phyloP scores from a whole-genome alignment of 208 protist species.

The Trypanosomatidae sp. region DNA sequence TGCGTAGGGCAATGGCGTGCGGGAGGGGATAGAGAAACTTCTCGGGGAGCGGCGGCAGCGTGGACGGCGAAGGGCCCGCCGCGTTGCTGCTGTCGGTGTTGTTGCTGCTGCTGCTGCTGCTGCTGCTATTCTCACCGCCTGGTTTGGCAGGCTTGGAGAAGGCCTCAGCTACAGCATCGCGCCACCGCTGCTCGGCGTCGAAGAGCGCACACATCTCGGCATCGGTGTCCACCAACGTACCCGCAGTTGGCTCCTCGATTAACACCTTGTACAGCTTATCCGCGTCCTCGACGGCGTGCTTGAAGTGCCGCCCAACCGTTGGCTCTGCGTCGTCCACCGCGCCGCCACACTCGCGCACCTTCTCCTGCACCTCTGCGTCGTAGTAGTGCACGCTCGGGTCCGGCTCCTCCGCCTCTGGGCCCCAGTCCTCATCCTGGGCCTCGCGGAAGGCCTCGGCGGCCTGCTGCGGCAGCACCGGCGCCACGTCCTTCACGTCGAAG shows the following conservation, averaged over 20 bases:
- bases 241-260: conserved; percentile 17
- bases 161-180: too few relatives aligned
- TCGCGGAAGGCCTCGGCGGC: conserved; percentile 26
- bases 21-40: conserved; percentile 34
- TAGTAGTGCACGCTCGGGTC: conserved; percentile 48
- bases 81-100: too few relatives aligned
- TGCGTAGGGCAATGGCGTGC: conserved; percentile 35
- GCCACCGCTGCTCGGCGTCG: conserved; percentile 37
- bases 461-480: conserved; percentile 16
- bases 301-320: too few relatives aligned
- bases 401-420: conserved; percentile 30
- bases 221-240: conserved; percentile 45
- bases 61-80: too few relatives aligned
- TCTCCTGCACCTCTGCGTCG: conserved; percentile 28
- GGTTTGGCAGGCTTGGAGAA: too few relatives aligned
- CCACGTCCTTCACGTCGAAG: conserved; percentile 38
- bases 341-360: conserved; percentile 17
- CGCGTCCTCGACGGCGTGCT: conserved; percentile 29
- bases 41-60: too few relatives aligned
- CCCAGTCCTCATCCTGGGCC: conserved; percentile 35
- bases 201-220: conserved; percentile 32
- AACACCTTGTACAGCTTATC: conserved; percentile 27
- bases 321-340: too few relatives aligned
- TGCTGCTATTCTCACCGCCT: too few relatives aligned
- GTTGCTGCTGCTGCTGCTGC: too few relatives aligned